These are phyloP conservation scores for Cinnamomum micranthum DNA, from an alignment of 164 flowering plant species.

Conservation along the genomic window DNA sequence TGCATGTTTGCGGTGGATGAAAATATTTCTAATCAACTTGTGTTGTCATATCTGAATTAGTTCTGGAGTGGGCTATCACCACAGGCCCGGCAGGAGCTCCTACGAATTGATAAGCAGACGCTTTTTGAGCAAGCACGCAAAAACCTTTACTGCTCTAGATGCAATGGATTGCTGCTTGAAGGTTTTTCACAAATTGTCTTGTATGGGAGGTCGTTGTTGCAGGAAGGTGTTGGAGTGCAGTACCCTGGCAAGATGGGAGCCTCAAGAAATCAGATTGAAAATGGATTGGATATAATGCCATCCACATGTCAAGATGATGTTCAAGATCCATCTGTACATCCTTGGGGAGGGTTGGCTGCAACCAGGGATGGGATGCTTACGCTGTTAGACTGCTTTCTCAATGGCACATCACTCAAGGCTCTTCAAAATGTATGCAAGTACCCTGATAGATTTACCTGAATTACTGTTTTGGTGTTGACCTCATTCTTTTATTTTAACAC, in stretches of 20 bases:
- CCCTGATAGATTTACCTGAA: not conserved
- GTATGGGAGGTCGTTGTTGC: conserved; percentile 87
- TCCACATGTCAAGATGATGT: conserved; percentile 50
- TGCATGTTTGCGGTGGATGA: not conserved
- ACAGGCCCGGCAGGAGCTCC: conserved; percentile 68
- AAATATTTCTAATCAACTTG: not conserved
- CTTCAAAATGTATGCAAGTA: conserved; percentile 68
- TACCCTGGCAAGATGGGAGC: conserved; percentile 29
- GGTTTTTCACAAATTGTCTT: conserved; percentile 85
- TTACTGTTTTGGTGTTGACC: not conserved
- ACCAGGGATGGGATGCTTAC: conserved; percentile 86
- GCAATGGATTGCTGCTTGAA: conserved; percentile 94
- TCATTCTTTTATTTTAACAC: conserved; percentile 7
- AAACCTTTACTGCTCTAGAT: conserved; percentile 94
- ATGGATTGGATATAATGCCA: conserved; percentile 16
- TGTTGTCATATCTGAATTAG: conserved; percentile 26
- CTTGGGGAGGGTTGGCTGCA: conserved; percentile 94
- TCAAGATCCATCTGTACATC: conserved; percentile 89
- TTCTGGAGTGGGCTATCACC: conserved; percentile 88
- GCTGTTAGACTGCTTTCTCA: conserved; percentile 72
- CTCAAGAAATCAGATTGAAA: conserved; percentile 29
- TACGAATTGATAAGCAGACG: conserved; percentile 81
- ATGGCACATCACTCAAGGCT: conserved; percentile 70
- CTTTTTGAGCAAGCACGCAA: conserved; percentile 96
- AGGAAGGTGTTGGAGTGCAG: conserved; percentile 42